Conservation (phyloP, 192 early-diverging fungal species). For the Podila epicladia region DNA sequence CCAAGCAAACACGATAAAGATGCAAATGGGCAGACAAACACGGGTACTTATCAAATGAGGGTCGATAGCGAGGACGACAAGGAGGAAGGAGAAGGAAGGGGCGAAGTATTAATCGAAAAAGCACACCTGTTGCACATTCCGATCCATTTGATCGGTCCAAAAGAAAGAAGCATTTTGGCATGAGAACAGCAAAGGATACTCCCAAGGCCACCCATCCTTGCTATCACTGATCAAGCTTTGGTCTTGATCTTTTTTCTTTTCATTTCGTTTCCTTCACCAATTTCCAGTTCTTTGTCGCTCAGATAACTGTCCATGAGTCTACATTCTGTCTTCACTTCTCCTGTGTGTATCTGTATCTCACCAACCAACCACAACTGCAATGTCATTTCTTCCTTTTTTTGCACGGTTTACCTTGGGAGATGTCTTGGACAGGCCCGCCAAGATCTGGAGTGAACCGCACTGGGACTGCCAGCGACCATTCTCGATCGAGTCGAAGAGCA, state of each 20-base stretch:
- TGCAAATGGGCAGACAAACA: background rate
- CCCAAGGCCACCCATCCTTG: background rate
- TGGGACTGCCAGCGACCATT: constrained; percentile 80
- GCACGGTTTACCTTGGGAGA: constrained; percentile 28
- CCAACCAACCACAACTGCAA: no score
- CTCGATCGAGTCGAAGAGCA: constrained; percentile 69
- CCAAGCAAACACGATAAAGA: background rate
- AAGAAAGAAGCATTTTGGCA: background rate
- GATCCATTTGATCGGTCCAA: background rate
- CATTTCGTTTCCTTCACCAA: background rate
- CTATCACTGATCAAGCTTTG: no score
- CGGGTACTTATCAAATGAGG: background rate
- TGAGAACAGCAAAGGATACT: background rate
- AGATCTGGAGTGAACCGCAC: constrained; percentile 46
- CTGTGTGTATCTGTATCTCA: no score
- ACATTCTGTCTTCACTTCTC: no score
- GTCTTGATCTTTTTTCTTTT: background rate
- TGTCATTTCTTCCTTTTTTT: background rate
- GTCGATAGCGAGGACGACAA: background rate
- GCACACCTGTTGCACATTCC: constrained; percentile 4
- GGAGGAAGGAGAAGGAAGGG: background rate
- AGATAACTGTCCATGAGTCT: no score
- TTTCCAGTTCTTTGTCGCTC: background rate
- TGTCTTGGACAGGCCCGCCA: constrained; percentile 48
- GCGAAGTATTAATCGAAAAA: background rate